Conservation (phyloP, 2,329 filamentous ascomycete genomes). For the Sphaerulina musiva region DNA sequence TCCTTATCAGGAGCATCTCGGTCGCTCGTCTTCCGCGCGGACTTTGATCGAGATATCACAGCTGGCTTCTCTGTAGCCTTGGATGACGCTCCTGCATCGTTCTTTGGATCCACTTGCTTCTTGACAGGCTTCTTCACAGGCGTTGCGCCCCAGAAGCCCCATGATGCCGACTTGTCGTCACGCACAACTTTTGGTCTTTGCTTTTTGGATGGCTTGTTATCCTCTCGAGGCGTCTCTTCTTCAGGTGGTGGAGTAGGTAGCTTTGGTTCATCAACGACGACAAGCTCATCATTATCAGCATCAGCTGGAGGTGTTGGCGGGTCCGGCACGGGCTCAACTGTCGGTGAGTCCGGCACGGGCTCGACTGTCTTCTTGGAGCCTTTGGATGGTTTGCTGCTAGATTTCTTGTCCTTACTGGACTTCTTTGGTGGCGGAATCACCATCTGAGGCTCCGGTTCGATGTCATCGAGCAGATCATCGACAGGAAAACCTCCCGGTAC, state of each 20-base stretch:
- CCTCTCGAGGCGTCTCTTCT: conserved; percentile 44
- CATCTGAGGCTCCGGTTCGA: conserved; percentile 21
- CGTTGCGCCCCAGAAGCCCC: conserved; percentile 65
- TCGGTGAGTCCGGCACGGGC: conserved; percentile 29
- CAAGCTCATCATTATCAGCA: conserved; percentile 21
- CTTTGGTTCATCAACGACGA: conserved; percentile 30
- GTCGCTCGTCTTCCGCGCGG: conserved; percentile 50
- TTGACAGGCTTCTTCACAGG: conserved; percentile 35
- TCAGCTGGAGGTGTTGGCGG: neutral
- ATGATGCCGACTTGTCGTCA: conserved; percentile 54
- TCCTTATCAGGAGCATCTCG: conserved; percentile 49
- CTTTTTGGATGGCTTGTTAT: conserved; percentile 55
- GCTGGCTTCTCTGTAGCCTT: conserved; percentile 37
- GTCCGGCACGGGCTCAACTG: conserved; percentile 33
- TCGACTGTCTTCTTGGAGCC: conserved; percentile 34
- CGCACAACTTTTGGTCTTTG: conserved; percentile 72
- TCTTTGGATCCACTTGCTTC: conserved; percentile 43
- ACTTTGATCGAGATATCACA: conserved; percentile 50
- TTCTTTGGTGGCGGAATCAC: conserved; percentile 19
- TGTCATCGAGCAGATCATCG: conserved; percentile 37
- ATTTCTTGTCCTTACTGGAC: conserved; percentile 24
- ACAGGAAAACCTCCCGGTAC: conserved; percentile 44
- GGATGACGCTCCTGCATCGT: conserved; percentile 35
- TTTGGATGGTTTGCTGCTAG: conserved; percentile 14
- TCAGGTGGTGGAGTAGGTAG: conserved; percentile 47